Conservation (phyloP, 257 asterid species). For the Plectranthus barbatus region DNA sequence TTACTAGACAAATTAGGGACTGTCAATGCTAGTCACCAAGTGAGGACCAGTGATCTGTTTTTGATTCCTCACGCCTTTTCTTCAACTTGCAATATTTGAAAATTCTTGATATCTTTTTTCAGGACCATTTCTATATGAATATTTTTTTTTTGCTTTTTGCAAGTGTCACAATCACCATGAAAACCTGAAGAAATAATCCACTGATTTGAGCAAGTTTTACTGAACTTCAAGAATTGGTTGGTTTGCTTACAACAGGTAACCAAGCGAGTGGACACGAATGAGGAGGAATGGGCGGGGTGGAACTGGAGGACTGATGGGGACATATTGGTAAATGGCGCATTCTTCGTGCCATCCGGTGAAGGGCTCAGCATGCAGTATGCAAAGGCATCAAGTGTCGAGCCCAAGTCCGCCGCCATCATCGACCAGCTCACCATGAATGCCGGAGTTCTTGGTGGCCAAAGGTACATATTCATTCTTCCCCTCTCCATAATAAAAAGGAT, state of each 20-base stretch:
- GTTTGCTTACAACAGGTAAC: conserved; percentile 33
- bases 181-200: neutral
- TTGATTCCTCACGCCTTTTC: conserved; percentile 3
- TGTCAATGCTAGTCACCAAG: conserved; percentile 1
- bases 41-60: conserved; percentile 3
- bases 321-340: conserved; percentile 52
- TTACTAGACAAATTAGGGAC: neutral
- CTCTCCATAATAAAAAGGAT: neutral
- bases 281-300: conserved; percentile 49
- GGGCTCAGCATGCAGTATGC: conserved; percentile 42
- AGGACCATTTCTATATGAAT: neutral
- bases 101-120: neutral
- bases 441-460: conserved; percentile 38
- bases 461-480: conserved; percentile 2
- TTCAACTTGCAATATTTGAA: conserved; percentile 7
- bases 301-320: conserved; percentile 72
- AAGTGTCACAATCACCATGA: conserved; percentile 10
- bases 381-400: conserved; percentile 39
- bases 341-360: conserved; percentile 55
- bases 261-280: conserved; percentile 50
- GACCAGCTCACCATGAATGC: conserved; percentile 41
- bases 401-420: conserved; percentile 27
- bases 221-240: neutral
- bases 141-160: neutral
- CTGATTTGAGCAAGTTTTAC: neutral